These are phyloP conservation scores for Yamadazyma conglobata DNA, from an alignment of 1,139 yeast species.

Conservation along the genomic window DNA sequence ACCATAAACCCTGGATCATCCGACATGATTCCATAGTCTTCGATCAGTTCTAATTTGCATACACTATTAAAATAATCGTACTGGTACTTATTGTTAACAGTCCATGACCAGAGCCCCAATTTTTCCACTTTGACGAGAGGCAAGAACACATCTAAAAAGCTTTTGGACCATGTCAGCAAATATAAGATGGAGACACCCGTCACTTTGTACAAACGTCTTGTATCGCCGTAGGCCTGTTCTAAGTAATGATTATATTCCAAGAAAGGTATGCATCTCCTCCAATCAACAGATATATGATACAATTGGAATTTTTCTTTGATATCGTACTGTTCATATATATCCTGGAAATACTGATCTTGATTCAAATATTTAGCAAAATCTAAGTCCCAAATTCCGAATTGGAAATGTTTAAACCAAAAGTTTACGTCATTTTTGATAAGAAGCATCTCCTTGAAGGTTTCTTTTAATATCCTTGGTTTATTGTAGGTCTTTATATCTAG, in stretches of 20 bases:
- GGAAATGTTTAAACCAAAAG: constrained; percentile 67
- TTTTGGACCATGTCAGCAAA: constrained; percentile 37
- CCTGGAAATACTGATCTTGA: constrained; percentile 37
- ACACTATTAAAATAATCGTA: constrained; percentile 39
- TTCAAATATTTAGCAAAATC: constrained; percentile 56
- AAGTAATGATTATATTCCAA: constrained; percentile 37
- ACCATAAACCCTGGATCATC: constrained; percentile 53
- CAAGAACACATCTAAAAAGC: constrained; percentile 33
- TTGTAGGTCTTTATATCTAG: constrained; percentile 79
- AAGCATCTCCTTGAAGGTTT: constrained; percentile 49
- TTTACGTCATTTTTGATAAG: constrained; percentile 45
- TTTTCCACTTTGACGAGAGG: constrained; percentile 39
- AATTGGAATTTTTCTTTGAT: constrained; percentile 29
- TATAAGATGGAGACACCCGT: constrained; percentile 41
- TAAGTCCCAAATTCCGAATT: constrained; percentile 80
- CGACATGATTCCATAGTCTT: constrained; percentile 54
- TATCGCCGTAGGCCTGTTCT: constrained; percentile 21
- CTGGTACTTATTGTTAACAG: constrained; percentile 58
- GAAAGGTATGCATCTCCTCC: constrained; percentile 34
- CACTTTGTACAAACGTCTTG: constrained; percentile 25
- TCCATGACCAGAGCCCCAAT: constrained; percentile 73
- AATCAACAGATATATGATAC: constrained; percentile 33
- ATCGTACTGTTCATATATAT: constrained; percentile 15
- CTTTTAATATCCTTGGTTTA: constrained; percentile 53
- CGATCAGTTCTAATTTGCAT: constrained; percentile 23